These are phyloP conservation scores for Boletus barrowsii DNA, from an alignment of 768 basidiomycete genomes.

Conservation along the genomic window DNA sequence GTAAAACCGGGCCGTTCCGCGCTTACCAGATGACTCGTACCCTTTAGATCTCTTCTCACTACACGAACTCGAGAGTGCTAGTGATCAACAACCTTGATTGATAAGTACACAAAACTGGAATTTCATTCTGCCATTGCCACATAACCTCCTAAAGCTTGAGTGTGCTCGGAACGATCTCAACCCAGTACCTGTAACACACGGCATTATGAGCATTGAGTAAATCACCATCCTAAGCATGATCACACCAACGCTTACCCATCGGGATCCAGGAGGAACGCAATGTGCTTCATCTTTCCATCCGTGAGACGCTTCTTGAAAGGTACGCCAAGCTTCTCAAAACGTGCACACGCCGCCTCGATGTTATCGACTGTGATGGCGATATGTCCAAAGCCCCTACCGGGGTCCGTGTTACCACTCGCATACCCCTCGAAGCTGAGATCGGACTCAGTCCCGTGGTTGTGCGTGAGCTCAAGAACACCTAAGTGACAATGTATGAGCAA, in stretches of 20 bases:
- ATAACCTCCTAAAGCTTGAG: slow-evolving; percentile 21
- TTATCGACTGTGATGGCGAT: slow-evolving; percentile 84
- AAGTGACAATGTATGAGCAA: background rate
- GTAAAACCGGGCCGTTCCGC: too few species aligned
- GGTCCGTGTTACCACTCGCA: slow-evolving; percentile 80
- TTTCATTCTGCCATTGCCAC: background rate
- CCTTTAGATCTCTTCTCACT: too few species aligned
- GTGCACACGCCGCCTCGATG: slow-evolving; percentile 76
- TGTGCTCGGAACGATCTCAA: slow-evolving; percentile 48
- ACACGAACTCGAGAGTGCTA: too few species aligned
- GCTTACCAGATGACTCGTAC: too few species aligned
- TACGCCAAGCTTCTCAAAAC: slow-evolving; percentile 79
- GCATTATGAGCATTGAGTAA: background rate
- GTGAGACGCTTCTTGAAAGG: slow-evolving; percentile 82
- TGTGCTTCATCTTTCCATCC: slow-evolving; percentile 83
- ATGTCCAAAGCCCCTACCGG: slow-evolving; percentile 78
- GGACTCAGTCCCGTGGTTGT: slow-evolving; percentile 88
- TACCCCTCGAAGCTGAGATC: slow-evolving; percentile 81
- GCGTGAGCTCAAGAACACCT: slow-evolving; percentile 82
- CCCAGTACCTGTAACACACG: slow-evolving; percentile 48
- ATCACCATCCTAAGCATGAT: background rate
- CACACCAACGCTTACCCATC: slow-evolving; percentile 56
- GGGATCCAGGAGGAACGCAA: slow-evolving; percentile 84
- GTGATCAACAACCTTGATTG: background rate
- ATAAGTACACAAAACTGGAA: background rate